Evolutionary conservation across 805 yeast species (phyloP), one percentile per base, ranked within the genome.

Genomic region (Nakazawaea wyomingensis): DNA sequence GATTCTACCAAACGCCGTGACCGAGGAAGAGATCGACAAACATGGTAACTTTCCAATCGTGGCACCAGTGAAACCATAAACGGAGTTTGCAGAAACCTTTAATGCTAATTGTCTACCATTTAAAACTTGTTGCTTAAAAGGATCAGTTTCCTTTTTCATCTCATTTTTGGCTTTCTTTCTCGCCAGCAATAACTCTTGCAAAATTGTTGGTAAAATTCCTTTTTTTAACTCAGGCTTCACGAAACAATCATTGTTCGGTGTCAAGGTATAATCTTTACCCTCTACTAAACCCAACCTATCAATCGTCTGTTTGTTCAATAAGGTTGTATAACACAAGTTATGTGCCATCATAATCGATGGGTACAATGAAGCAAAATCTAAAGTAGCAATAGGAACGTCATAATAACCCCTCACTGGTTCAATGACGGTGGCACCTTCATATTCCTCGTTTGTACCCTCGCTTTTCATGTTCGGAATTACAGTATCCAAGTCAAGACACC

Each of bases 291-390:
- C 69, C 46, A 83, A 69, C 34, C 84, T 72, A 34, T 80, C 77
- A 33, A 88, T 82, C 0, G 93, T 76, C 34, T 74, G 76, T 48
- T 76, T 78, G 51, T 78, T 83, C 41, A 91, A 64, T 35, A 93
- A 66, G 0, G 99, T 90, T 0, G 99, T 93, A 61, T 93, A 93
- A 61, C 99, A 93, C 46, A 93, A 67, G 60, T 93, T 93, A 63
- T 93, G 98, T 0, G 99, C 99, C 95, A 95, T 93, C 96, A 93
- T 90, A 55, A 93, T 93, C 46, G 96, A 87, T 4, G 99, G 99
- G 64, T 93, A 93, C 72, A 93, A 73, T 44, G 96, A 88, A 52
- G 96, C 89, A 78, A 93, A 93, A 80, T 93, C 99, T 50, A 93
- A 73, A 0, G 99, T 93, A 2, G 99, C 96, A 57, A 93, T 91